Base-by-base conservation (phyloP, 2,329 filamentous ascomycete species). In the Allantophomopsis cytisporea region DNA sequence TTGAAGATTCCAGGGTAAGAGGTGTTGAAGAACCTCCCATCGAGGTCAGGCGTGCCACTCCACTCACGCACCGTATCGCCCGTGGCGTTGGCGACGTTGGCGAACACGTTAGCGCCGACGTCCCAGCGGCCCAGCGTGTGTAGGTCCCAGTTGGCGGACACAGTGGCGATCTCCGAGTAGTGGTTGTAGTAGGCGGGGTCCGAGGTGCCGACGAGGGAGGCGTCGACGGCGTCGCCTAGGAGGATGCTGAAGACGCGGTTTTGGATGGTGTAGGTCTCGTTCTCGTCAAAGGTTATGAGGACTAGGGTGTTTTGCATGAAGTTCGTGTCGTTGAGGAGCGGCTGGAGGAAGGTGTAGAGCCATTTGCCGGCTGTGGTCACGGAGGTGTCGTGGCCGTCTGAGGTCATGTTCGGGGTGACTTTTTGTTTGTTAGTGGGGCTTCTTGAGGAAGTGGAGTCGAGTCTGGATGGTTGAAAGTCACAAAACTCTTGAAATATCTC, bases 281-380 rank as follows among this genome's bases (percentile, higher is more conserved):
- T 83, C 62, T 91, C 85, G 47, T 91, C 85, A 52, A 86, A 91
- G 8, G 77, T 88, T 43, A 91, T 58, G 5, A 89, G 63, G 8
- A 91, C 69, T 1, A 91, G 69, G 0, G 82, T 88, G 52, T 82
- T 74, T 37, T 82, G 63, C 73, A 80, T 82, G 59, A 91, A 89
- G 48, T 79, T 71, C 37, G 64, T 58, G 61, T 89, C 71, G 30
- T 68, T 56, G 6, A 91, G 66, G 7, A 91, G 73, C 0, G 83
- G 82, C 41, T 73, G 68, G 1, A 91, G 59, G 61, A 87, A 88
- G 36, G 54, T 61, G 31, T 73, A 69, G 12, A 75, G 71, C 80
- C 82, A 91, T 12, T 60, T 51, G 2, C 80, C 81, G 2, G 82
- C 80, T 20, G 73, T 68, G 8, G 73, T 81, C 39, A 89, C 70